Conservation (phyloP, 148 eudicot species). For the Vaccinium macrocarpon region DNA sequence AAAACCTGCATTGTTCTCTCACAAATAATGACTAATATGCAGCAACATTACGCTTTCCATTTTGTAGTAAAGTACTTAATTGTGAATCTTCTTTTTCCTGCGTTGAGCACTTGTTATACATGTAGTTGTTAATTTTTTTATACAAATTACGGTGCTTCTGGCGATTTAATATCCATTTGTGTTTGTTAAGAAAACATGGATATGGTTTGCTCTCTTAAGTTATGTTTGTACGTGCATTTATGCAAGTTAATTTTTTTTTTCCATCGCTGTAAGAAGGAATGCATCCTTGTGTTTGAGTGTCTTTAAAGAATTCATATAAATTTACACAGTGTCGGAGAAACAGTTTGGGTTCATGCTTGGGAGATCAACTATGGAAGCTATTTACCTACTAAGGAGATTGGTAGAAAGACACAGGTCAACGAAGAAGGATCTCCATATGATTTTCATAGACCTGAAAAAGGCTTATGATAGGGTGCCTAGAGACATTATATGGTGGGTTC, state of each 20-base stretch:
- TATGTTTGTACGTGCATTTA: background rate
- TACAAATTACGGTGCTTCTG: background rate
- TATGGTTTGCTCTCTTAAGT: background rate
- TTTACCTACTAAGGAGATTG: too few species aligned
- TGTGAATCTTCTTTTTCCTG: background rate
- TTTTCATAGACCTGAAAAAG: too few species aligned
- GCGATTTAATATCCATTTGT: background rate
- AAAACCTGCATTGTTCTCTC: background rate
- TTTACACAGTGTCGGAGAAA: too few species aligned
- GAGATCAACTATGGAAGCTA: too few species aligned
- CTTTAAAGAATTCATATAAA: background rate
- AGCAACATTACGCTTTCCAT: background rate
- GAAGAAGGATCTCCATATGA: too few species aligned
- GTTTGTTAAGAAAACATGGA: background rate
- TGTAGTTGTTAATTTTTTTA: background rate
- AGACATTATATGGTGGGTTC: too few species aligned
- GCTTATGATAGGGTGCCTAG: too few species aligned
- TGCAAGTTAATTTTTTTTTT: background rate
- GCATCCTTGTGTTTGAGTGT: background rate
- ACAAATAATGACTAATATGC: background rate
- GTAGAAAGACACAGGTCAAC: too few species aligned
- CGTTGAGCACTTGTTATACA: background rate
- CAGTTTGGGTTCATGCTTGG: too few species aligned
- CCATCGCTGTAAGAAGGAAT: background rate
- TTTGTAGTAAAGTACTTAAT: background rate